Evolutionary conservation across 495 filamentous ascomycete genomes (phyloP), one percentile per base, ranked within the genome.

Genomic region (Penicillium arizonense): DNA sequence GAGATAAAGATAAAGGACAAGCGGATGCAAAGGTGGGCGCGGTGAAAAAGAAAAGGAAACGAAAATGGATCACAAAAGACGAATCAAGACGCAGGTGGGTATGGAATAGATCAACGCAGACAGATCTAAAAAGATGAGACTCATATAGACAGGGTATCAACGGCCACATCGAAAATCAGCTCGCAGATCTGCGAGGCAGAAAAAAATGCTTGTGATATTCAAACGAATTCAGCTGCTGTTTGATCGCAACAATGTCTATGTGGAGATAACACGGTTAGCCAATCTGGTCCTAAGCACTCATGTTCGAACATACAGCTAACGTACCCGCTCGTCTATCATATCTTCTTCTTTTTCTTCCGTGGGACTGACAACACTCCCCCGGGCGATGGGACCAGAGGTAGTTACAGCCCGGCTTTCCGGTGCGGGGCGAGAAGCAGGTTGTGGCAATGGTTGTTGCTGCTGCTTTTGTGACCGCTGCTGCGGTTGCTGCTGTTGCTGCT

Each of bases 251-350:
- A 75, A 46, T 50, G 67, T 57, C 70, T 73, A 49, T 43, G 30
- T 24, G 21, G 16, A 30, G 34, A 41, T 24, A 35, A 42, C 44
- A 41, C 3, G 23, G 55, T 63, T 58, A 59, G 62, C 47, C 47
- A 32, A 48, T 28, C n/a, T 53, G 52, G 30, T 71, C 48, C 44
- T 44, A 28, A 44, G 46, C 10, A 18, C 37, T 38, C 35, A 21
- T 30, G 12, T 44, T 52, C 32, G 26, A 52, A 53, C 51, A 55
- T 56, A 63, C 55, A 52, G 52, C 53, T 59, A 59, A 81, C 84
- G 76, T 81, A 89, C 87, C 77, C 85, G 81, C 61, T 85, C 85
- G 67, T 90, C 70, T 36, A 86, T 81, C 77, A 91, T 85, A 30
- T 82, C 80, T 62, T 80, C 77, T 50, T 84, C 82, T 52, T 78